Evolutionary conservation across 129 eudicot genomes (phyloP).

Genomic region (Scalesia atractyloides): DNA sequence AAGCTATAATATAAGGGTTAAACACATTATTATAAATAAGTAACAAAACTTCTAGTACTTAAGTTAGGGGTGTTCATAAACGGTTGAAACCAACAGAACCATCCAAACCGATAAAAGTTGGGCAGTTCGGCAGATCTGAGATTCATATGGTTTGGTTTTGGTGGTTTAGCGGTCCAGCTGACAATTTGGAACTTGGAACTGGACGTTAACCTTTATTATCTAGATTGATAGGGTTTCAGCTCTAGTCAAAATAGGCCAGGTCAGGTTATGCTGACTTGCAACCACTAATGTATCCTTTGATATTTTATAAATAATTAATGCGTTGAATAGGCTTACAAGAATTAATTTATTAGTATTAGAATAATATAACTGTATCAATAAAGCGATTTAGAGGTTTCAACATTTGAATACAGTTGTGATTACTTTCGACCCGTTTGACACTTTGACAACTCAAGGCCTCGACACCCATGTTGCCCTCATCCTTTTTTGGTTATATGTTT

Average conservation of each 20-base stretch:
- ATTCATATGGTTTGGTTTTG: no score
- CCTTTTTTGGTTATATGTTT: background rate
- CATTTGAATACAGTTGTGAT: background rate
- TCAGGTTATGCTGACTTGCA: background rate
- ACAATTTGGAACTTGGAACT: no score
- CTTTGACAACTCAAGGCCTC: no score
- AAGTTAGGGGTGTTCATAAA: no score
- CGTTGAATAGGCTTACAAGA: background rate
- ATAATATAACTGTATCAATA: background rate
- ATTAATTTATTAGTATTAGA: background rate
- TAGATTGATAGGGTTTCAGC: background rate
- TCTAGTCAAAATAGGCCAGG: background rate
- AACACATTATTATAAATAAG: no score
- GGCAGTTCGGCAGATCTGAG: no score
- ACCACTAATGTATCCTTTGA: background rate
- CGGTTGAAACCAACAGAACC: no score
- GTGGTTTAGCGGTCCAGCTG: no score
- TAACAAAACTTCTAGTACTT: no score
- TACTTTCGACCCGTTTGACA: background rate
- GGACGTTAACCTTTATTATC: no score
- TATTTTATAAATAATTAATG: background rate
- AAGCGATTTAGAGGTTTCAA: background rate
- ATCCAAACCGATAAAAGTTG: no score
- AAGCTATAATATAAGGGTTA: no score
- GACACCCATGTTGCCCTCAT: conserved; percentile 2